Evolutionary conservation across 768 basidiomycete genomes (phyloP).

Genomic region (Phaffia tasmanica): DNA sequence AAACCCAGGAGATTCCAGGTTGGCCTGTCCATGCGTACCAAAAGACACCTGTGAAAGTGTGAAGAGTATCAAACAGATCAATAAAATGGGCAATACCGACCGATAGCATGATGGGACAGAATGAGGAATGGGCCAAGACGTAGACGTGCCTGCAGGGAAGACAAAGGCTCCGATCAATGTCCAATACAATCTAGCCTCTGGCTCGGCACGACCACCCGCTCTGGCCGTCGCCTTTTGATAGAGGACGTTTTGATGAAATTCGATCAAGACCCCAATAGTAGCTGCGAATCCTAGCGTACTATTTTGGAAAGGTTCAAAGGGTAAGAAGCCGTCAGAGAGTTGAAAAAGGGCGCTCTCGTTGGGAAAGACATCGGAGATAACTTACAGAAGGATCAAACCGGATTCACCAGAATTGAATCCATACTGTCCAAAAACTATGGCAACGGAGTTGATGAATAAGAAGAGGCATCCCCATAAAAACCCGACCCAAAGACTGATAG

Average conservation of each 20-base stretch:
- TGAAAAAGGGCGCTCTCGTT: background rate
- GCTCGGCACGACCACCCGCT: conserved; percentile 31
- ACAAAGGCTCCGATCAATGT: conserved; percentile 23
- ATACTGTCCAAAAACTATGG: conserved; percentile 22
- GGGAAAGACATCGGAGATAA: background rate
- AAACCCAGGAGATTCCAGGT: conserved; percentile 28
- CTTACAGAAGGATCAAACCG: background rate
- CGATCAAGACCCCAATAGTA: conserved; percentile 30
- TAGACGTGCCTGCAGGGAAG: conserved; percentile 6
- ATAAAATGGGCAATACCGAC: no score
- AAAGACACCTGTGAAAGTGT: background rate
- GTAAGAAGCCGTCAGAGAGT: background rate
- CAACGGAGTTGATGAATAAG: conserved; percentile 29
- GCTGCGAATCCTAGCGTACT: conserved; percentile 32
- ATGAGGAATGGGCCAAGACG: no score
- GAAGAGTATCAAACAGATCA: no score
- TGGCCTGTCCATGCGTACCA: conserved; percentile 32
- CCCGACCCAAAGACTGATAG: conserved; percentile 34
- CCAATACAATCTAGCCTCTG: conserved; percentile 35
- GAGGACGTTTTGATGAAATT: conserved; percentile 32
- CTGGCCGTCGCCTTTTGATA: conserved; percentile 29
- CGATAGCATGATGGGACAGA: no score
- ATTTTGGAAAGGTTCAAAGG: background rate
- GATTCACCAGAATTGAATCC: conserved; percentile 2
- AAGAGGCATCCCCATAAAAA: conserved; percentile 36